Evolutionary conservation across 1,284 basidiomycete species (phyloP).

Genomic region (Phylloporus sp.): DNA sequence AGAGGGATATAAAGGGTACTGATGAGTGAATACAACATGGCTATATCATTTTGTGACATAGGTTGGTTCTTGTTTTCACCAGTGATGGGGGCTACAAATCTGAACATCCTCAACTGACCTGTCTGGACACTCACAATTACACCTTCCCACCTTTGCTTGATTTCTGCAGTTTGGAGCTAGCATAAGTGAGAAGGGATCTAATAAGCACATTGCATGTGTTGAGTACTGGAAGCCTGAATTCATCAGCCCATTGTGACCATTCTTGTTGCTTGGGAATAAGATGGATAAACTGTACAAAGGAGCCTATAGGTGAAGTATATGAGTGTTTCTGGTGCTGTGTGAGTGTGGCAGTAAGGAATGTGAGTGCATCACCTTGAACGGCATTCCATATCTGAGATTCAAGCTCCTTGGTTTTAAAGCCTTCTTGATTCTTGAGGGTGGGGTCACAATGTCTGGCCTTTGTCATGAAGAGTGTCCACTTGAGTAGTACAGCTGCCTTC

Average conservation of each 20-base stretch:
- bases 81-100: slow-evolving; percentile 53
- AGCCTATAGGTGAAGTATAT: slow-evolving; percentile 51
- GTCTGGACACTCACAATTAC: slow-evolving; percentile 69
- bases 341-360: slow-evolving; percentile 70
- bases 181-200: slow-evolving; percentile 77
- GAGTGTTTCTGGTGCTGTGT: slow-evolving; percentile 59
- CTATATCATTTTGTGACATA: slow-evolving; percentile 79
- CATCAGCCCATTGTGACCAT: slow-evolving; percentile 63
- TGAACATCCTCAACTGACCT: slow-evolving; percentile 60
- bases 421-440: slow-evolving; percentile 66
- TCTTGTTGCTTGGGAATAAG: slow-evolving; percentile 57
- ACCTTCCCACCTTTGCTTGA: slow-evolving; percentile 93
- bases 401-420: slow-evolving; percentile 80
- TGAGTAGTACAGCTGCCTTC: slow-evolving; percentile 79
- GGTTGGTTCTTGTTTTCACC: slow-evolving; percentile 49
- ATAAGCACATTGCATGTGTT: slow-evolving; percentile 77
- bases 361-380: slow-evolving; percentile 85
- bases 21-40: slow-evolving; percentile 84
- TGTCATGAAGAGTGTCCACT: slow-evolving; percentile 88
- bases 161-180: slow-evolving; percentile 87
- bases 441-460: slow-evolving; percentile 76
- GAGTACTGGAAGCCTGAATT: slow-evolving; percentile 73
- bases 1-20: slow-evolving; percentile 81
- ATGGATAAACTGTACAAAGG: slow-evolving; percentile 52
- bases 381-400: slow-evolving; percentile 85